phyloP scores from a whole-genome alignment of 345 rosid genomes.

The Euphorbia lathyris region DNA sequence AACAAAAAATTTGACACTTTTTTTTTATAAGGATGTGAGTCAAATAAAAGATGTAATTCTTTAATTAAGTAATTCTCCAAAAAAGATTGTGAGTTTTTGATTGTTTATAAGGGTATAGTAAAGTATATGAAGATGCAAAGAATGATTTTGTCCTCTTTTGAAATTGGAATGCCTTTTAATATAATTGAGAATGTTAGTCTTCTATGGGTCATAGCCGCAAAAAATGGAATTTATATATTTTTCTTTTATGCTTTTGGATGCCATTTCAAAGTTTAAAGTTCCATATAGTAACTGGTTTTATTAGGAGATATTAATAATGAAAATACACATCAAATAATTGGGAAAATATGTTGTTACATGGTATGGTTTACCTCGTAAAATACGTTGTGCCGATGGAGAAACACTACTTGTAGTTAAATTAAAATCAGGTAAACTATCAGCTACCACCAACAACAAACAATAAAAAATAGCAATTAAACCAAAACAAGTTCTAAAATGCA shows the following conservation, averaged over 20 bases:
- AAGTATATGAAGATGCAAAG: slow-evolving; percentile 16
- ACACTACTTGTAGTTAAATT: too few species aligned
- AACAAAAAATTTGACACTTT: slow-evolving; percentile 1
- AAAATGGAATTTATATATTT: slow-evolving; percentile 12
- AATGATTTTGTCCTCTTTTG: slow-evolving; percentile 23
- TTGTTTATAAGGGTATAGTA: background rate
- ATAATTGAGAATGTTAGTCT: background rate
- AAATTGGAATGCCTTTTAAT: background rate
- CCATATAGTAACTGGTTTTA: background rate
- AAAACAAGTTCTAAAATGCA: too few species aligned
- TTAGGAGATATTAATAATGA: too few species aligned
- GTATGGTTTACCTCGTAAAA: too few species aligned
- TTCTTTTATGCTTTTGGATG: background rate
- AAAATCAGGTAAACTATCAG: too few species aligned
- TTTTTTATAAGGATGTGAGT: slow-evolving; percentile 1
- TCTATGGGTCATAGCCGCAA: background rate
- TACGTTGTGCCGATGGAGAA: too few species aligned
- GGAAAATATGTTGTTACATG: too few species aligned
- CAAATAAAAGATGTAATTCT: slow-evolving; percentile 7
- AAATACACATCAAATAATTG: too few species aligned
- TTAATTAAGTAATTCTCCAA: slow-evolving; percentile 14
- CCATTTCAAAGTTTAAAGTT: background rate
- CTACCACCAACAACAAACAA: too few species aligned
- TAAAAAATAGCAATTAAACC: too few species aligned
- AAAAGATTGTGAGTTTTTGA: slow-evolving; percentile 14